Base-by-base conservation (phyloP, 768 basidiomycete species). In the Lanmaoa rubissima region DNA sequence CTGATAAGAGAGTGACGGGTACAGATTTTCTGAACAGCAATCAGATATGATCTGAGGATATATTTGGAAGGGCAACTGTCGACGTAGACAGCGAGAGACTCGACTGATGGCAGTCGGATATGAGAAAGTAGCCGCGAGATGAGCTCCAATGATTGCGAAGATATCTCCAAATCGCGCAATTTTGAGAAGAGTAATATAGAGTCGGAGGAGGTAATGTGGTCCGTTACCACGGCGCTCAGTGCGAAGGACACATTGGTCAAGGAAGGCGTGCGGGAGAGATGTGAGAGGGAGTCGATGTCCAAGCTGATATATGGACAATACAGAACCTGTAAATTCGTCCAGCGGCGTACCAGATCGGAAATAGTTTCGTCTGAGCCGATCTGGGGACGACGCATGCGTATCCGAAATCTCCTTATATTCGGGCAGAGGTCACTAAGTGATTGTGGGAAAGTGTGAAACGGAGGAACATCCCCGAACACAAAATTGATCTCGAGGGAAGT, bases 401-500 rank as follows among this genome's bases (percentile, higher is more conserved):
- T 28, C 44, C 46, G 49, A 19, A 65, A 51, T 19, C 8, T 48
- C 44, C 49, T 53, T 4, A 65, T 42, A 34, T 59, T 56, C 28
- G 64, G 62, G 44, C 64, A 63, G 36, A 65, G 57, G 16, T 56
- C 51, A 7, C 54, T 50, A n/a, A 65, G 64, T 17, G 64, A 51
- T 10, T n/a, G 35, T 6, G 63, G 63, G 41, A 61, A 61, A 26
- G 48, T 64, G 32, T 52, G 63, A 19, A 64, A 62, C 3, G 63
- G 38, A 21, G 63, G 63, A 13, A 48, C 31, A 14, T 64, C 63
- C 10, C 63, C 62, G 14, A 61, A 61, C 14, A 64, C 55, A 32
- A 64, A 62, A 17, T 64, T 55, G 40, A 65, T 62, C 12, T 65
- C 60, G 44, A 65, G 55, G 24, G 63, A 65, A 4, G 60, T 65